Conservation (phyloP, 306 rosid species). For the Cercis canadensis region DNA sequence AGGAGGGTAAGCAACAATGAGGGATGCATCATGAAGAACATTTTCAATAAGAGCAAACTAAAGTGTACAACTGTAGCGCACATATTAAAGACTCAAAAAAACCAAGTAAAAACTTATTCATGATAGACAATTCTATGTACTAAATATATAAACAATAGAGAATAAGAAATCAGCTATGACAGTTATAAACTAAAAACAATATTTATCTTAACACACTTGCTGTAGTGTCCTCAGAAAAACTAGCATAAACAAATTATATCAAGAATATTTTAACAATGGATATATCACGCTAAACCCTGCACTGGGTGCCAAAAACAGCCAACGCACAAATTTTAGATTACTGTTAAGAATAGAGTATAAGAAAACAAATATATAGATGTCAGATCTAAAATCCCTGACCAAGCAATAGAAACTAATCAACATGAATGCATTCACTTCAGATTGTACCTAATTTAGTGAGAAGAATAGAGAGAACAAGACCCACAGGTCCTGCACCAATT, state of each 20-base stretch:
- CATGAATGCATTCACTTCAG: slow-evolving; percentile 13
- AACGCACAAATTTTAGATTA: background rate
- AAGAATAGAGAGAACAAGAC: slow-evolving; percentile 86
- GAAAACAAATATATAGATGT: background rate
- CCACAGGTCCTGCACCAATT: slow-evolving; percentile 91
- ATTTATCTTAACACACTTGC: slow-evolving; percentile 23
- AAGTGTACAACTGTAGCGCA: background rate
- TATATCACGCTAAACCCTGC: slow-evolving; percentile 20
- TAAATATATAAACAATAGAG: slow-evolving; percentile 20
- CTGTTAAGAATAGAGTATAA: background rate
- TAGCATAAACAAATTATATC: slow-evolving; percentile 15
- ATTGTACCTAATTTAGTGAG: slow-evolving; percentile 76
- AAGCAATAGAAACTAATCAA: slow-evolving; percentile 27
- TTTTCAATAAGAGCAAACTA: background rate
- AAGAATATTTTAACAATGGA: slow-evolving; percentile 18
- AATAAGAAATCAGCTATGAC: slow-evolving; percentile 15
- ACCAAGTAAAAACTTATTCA: background rate
- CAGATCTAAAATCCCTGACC: slow-evolving; percentile 12
- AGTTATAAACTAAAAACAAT: slow-evolving; percentile 12
- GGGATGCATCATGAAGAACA: slow-evolving; percentile 5
- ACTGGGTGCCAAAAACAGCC: background rate
- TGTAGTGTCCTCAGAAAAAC: slow-evolving; percentile 14
- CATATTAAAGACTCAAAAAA: slow-evolving; percentile 23
- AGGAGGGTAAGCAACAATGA: slow-evolving; percentile 4
- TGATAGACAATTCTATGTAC: background rate